Conservation (phyloP, 2,329 filamentous ascomycete species). For the Torrubiella hemipterigena region DNA sequence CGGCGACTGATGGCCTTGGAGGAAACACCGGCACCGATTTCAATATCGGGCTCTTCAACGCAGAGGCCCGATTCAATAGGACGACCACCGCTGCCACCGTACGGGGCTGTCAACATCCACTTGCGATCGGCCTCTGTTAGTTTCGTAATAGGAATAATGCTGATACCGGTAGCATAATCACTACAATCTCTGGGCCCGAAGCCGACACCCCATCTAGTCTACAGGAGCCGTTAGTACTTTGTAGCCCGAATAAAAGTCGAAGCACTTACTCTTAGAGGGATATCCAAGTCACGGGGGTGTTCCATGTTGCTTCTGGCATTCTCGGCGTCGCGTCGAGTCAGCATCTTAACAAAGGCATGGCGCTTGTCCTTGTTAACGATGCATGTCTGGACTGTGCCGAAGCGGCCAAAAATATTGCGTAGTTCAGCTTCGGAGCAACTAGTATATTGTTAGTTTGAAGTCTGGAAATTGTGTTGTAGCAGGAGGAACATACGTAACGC, state of each 20-base stretch:
- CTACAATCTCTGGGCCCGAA: constrained; percentile 96
- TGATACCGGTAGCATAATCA: constrained; percentile 86
- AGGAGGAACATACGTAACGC: constrained; percentile 60
- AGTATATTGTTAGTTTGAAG: constrained; percentile 15
- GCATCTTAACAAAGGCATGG: constrained; percentile 98
- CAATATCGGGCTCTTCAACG: constrained; percentile 95
- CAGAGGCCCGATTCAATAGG: constrained; percentile 73
- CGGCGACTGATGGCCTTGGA: constrained; percentile 72
- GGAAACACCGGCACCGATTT: constrained; percentile 93
- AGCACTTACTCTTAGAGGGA: constrained; percentile 56
- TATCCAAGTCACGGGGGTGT: constrained; percentile 57
- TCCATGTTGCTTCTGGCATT: constrained; percentile 82
- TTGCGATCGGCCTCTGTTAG: constrained; percentile 94
- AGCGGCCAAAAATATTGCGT: constrained; percentile 66
- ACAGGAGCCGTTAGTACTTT: constrained; percentile 7
- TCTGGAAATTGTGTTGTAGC: not conserved
- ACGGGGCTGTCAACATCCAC: constrained; percentile 92
- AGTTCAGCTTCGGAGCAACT: constrained; percentile 73
- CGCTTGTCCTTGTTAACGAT: constrained; percentile 98
- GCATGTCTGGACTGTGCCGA: constrained; percentile 86
- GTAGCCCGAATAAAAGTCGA: constrained; percentile 7
- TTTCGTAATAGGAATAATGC: constrained; percentile 82
- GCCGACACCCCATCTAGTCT: constrained; percentile 95
- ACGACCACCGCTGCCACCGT: constrained; percentile 79
- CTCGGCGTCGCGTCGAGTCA: constrained; percentile 75